Base-by-base conservation (phyloP, 495 filamentous ascomycete species). In the Neohortaea acidophila region DNA sequence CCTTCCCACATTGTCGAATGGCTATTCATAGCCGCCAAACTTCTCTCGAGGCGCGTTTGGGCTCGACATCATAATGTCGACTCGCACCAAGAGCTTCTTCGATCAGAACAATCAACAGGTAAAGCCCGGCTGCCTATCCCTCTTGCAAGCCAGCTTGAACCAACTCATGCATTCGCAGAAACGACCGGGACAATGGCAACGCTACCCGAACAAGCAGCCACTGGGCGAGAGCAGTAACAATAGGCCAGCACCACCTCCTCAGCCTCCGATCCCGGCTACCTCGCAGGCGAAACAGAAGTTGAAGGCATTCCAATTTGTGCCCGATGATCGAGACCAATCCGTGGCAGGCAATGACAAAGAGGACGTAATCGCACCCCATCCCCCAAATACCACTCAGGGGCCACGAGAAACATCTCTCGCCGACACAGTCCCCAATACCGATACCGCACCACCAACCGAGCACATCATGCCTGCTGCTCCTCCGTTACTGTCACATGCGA, bases 281-380 rank as follows among this genome's bases (percentile, higher is more conserved):
- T 62, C 65, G 0, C 59, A 68, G 42, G 69, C 72, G 3, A 70
- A 62, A 47, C 62, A 66, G 12, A 77, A 76, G 51, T 55, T 79
- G 35, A 69, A 69, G 47, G 59, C 64, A 15, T 78, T 77, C 46
- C 66, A 67, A 46, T 77, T 66, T 45, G 45, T 55, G 29, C 48
- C 61, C 6, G 53, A 48, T 36, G 20, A 51, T 43, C 48, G 56
- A 48, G 17, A 17, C 10, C 44, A 51, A 13, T 14, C 32, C 13
- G 52, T 6, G 4, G 4, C 14, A 37, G 9, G 15, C 4, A 22
- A 45, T 11, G 51, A 60, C 25, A 60, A 69, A 21, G 55, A 56
- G 33, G 59, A 58, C 27, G 38, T 23, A 18, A 21, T 6, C 14
- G 38, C 7, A 21, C 14, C 7, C 20, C 7, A 14, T 14, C n/a